Evolutionary conservation across 2,329 filamentous ascomycete genomes (phyloP), one percentile per base, ranked within the genome.

Genomic region (Botrytis squamosa): DNA sequence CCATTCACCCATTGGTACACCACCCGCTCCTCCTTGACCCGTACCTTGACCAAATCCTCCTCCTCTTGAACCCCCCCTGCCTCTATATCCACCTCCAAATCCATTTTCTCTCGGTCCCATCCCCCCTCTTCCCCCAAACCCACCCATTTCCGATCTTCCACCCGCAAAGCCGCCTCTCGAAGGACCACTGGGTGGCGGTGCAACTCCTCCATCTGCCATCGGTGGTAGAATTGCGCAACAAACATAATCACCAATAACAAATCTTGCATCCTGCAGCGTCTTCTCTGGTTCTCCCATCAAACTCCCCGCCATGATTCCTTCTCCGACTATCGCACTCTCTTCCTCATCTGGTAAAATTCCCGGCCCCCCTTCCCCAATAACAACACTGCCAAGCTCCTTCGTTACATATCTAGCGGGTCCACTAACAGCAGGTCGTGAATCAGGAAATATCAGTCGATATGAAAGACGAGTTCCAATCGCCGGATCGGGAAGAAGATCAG

Each of bases 181-280:
- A 83, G 78, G 59, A 75, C 84, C 33, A 85, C 84, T 83, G 20
- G 87, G 85, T n/a, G 87, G 84, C 16, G 92, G 89, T 62, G 91
- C 90, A 57, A 97, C 90, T 46, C 88, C 88, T 0, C 94, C 94
- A 81, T 95, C 92, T 46, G 88, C 84, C 40, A 92, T 84, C 0
- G 93, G 93, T 60, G 93, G 91, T 73, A 95, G 85, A 74, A 97
- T 90, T 8, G 93, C 93, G 81, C 93, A 95, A 74, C 92, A 91
- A 59, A 98, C 87, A 80, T 92, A 97, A 82, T 98, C 95, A 0
- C 95, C 95, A 75, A 96, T 92, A 18, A 97, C 92, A 79, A 97
- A 97, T 36, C 91, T 88, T 49, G 89, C 90, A 71, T 97, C 93
- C 55, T 86, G 86, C 46, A 98, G 83, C 14, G 93, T 95, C 84